phyloP scores from a whole-genome alignment of 129 eudicot genomes.

The Centrapalus pauciflorus region DNA sequence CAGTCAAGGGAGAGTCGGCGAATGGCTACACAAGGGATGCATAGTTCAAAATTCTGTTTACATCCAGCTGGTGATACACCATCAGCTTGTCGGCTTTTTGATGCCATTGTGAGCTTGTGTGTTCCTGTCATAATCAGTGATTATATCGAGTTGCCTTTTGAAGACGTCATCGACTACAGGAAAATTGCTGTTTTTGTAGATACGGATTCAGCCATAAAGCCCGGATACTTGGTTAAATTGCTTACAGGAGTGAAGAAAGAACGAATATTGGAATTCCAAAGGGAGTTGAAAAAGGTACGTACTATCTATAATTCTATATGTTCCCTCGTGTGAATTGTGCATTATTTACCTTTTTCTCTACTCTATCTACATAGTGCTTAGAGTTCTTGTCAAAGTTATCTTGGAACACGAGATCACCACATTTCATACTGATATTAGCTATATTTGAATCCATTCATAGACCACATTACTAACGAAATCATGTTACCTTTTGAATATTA shows the following conservation, averaged over 20 bases:
- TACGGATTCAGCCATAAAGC: conserved; percentile 64
- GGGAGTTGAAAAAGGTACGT: conserved; percentile 70
- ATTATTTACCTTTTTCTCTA: neutral
- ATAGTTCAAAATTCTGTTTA: conserved; percentile 82
- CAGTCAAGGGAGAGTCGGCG: conserved; percentile 96
- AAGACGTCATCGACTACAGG: conserved; percentile 89
- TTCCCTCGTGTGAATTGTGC: neutral
- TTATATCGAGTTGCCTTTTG: conserved; percentile 87
- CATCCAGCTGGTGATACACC: conserved; percentile 99
- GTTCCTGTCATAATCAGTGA: conserved; percentile 93
- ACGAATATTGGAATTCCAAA: conserved; percentile 68
- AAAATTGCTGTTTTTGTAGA: conserved; percentile 89
- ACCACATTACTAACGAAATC: neutral
- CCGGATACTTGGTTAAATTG: conserved; percentile 59
- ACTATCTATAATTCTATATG: neutral
- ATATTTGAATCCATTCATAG: neutral
- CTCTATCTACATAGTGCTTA: too few species aligned
- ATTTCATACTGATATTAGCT: neutral
- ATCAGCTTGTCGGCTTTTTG: conserved; percentile 95
- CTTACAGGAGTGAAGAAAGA: conserved; percentile 49
- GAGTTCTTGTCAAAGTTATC: neutral
- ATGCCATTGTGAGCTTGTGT: conserved; percentile 97
- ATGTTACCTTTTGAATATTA: neutral
- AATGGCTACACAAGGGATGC: conserved; percentile 94
- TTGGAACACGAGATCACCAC: neutral